Evolutionary conservation across 2,329 filamentous ascomycete genomes (phyloP), one percentile per base, ranked within the genome.

Genomic region (Nemania sp.): DNA sequence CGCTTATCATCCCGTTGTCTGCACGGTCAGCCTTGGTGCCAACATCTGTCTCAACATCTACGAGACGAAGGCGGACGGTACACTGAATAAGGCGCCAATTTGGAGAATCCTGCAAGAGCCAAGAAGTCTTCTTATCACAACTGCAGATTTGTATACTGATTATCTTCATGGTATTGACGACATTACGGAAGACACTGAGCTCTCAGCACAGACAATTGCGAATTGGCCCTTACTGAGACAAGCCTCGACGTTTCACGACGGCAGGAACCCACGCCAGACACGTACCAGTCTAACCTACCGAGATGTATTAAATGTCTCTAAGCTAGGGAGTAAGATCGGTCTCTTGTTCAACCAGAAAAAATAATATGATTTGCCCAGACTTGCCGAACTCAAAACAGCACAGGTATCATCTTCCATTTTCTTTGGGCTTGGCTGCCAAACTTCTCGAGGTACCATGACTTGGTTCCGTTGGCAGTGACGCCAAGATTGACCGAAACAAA

Each of bases 1-100:
- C 7, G 90, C 93, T 8, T 99, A 99, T 69, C 82, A 89, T 67
- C 89, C 89, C 1, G 84, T 95, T 12, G 93, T 97, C 11, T 94
- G 91, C 60, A 97, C 94, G 1, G 86, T 97, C 59, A 96, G 90
- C 73, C 75, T 99, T 6, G 90, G 90, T 0, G 83, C 84, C 8
- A 83, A 83, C 42, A 76, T 96, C 7, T 90, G 93, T 53, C 77
- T 97, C 46, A 86, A 96, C 63, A 76, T 97, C 12, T 85, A 89
- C 68, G 77, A 78, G 62, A 86, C 81, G 69, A 83, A 79, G 56
- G 77, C 80, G 7, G 80, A 84, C 50, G 82, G 81, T n/a, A 77
- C 82, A 68, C 56, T 88, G 54, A 76, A 80, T 58, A 68, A 70
- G 11, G 70, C 72, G 30, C 81, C 78, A 14, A 72, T 72, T 2